Evolutionary conservation across 2,329 filamentous ascomycete genomes (phyloP).

Genomic region (Lojkania enalia): DNA sequence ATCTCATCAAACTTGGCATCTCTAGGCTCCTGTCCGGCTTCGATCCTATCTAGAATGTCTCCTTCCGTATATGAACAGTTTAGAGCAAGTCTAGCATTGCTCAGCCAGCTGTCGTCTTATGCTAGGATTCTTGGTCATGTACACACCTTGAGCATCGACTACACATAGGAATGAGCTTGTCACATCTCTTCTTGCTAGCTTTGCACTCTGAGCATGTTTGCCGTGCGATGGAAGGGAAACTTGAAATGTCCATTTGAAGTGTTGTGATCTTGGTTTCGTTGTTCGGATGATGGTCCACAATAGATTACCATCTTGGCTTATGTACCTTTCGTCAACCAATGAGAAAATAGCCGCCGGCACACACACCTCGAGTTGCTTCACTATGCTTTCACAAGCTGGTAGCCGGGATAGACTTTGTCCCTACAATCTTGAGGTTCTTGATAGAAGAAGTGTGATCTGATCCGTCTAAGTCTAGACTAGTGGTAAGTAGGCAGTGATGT

Average conservation of each 20-base stretch:
- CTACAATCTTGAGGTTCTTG: too few species aligned
- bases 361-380: too few species aligned
- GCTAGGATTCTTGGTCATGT: neutral
- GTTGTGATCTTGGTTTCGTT: neutral
- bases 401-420: too few species aligned
- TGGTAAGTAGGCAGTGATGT: too few species aligned
- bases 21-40: neutral
- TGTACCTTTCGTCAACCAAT: too few species aligned
- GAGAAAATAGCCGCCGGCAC: too few species aligned
- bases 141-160: constrained; percentile 19
- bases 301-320: too few species aligned
- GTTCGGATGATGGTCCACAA: too few species aligned
- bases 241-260: neutral
- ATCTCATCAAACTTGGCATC: constrained; percentile 20
- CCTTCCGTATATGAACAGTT: constrained; percentile 13
- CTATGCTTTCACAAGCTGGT: too few species aligned
- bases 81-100: constrained; percentile 13
- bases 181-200: constrained; percentile 24
- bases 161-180: constrained; percentile 19
- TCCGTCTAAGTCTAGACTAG: too few species aligned
- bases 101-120: neutral
- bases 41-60: constrained; percentile 6
- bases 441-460: too few species aligned
- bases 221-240: constrained; percentile 3
- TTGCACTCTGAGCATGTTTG: constrained; percentile 21